Evolutionary conservation across 495 filamentous ascomycete species (phyloP).

Genomic region (Cudoniella acicularis): DNA sequence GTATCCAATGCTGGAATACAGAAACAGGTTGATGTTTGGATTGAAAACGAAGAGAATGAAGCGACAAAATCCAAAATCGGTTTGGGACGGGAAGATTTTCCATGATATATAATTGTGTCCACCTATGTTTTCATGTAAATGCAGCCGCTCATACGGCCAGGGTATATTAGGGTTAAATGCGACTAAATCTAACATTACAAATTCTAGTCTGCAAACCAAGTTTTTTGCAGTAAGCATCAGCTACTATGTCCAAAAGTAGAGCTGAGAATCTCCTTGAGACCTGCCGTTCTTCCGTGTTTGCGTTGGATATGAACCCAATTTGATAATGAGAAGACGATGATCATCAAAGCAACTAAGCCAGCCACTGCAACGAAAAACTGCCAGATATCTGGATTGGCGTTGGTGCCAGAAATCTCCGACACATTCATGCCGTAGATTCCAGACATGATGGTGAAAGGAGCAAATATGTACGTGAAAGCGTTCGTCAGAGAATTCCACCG

Average conservation of each 20-base stretch:
- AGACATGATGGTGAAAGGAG: constrained; percentile 25
- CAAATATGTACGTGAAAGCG: constrained; percentile 29
- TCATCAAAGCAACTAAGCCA: constrained; percentile 18
- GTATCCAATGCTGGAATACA: neutral
- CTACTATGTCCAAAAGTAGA: constrained; percentile 17
- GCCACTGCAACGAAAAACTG: constrained; percentile 27
- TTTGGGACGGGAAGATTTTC: neutral
- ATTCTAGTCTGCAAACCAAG: no score
- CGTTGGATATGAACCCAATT: constrained; percentile 20
- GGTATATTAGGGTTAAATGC: neutral
- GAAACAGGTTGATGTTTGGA: neutral
- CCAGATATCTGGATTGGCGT: constrained; percentile 25
- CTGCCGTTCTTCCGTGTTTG: constrained; percentile 13
- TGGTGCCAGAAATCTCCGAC: constrained; percentile 19
- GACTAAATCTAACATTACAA: no score
- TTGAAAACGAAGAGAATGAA: neutral
- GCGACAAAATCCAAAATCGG: neutral
- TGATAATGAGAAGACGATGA: constrained; percentile 11
- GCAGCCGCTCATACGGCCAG: neutral
- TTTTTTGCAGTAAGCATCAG: neutral
- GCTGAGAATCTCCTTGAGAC: constrained; percentile 16
- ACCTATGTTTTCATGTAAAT: neutral
- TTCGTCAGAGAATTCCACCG: constrained; percentile 25
- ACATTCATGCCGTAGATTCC: constrained; percentile 31
- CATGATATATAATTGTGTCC: neutral